These are phyloP conservation scores for Polygonum aviculare DNA, from an alignment of 148 eudicot species.

Conservation along the genomic window DNA sequence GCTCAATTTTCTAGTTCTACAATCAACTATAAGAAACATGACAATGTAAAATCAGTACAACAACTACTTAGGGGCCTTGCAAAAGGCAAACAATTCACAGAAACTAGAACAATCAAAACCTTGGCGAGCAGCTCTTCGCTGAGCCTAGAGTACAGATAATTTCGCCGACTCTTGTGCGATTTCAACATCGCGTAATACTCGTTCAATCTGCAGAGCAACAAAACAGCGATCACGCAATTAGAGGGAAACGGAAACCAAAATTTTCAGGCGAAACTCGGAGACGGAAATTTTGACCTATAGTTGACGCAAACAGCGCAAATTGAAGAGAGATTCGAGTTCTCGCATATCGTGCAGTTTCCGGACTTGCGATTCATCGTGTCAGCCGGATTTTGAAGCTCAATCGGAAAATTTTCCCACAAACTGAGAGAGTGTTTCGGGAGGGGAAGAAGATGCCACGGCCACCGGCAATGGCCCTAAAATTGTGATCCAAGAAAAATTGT, in stretches of 20 bases:
- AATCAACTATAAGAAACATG: background rate
- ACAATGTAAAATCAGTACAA: background rate
- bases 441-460: background rate
- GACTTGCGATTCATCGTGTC: slow-evolving; percentile 4
- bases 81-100: too few species aligned
- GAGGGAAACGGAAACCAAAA: slow-evolving; percentile 1
- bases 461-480: background rate
- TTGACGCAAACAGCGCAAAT: slow-evolving; percentile 9
- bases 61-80: too few species aligned
- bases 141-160: slow-evolving; percentile 49
- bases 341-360: slow-evolving; percentile 9
- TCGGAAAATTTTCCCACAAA: background rate
- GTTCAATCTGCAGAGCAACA: slow-evolving; percentile 51
- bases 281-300: slow-evolving; percentile 6
- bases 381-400: background rate
- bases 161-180: slow-evolving; percentile 54
- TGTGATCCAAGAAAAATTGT: slow-evolving; percentile 2
- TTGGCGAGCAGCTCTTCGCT: slow-evolving; percentile 56
- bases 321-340: slow-evolving; percentile 9
- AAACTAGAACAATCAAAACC: slow-evolving; percentile 47
- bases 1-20: background rate
- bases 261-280: background rate
- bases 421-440: background rate
- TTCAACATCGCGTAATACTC: slow-evolving; percentile 60
- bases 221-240: slow-evolving; percentile 8